Evolutionary conservation across 495 filamentous ascomycete species (phyloP), one percentile per base, ranked within the genome.

Genomic region (Aspergillus diversus): DNA sequence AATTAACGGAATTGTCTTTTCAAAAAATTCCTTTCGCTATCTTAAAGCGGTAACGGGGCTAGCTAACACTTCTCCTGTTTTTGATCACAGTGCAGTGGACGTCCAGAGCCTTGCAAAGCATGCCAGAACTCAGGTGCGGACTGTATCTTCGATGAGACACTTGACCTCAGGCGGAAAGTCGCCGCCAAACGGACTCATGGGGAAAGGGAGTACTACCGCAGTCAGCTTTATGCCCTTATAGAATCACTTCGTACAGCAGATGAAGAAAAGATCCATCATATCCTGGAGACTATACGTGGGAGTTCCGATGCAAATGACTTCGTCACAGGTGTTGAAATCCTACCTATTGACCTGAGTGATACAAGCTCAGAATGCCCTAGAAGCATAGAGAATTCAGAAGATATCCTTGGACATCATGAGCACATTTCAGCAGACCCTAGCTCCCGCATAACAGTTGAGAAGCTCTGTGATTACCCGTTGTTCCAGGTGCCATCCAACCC

Each of bases 111-210:
- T 13, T 81, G 78, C 60, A 76, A 72, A 55, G 72, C 78, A 56
- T 81, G 78, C 57, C 31, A 64, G 35, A 70, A 66, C 39, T 60
- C 68, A 21, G 65, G 69, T 37, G 66, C 63, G 31, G 65, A 77
- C 27, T 81, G 78, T 49, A 63, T 70, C 31, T 81, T 81, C 62
- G 77, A 81, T 65, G 73, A 74, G 54, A 72, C 62, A 7, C 71
- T 72, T 21, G 78, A 81, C 51, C 61, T 78, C 35, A 66, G 78
- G 42, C 76, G 78, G 43, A 80, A 79, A 65, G 70, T 80, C 13
- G 76, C 74, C 52, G 71, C 73, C 7, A 75, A 75, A 59, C 72
- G 71, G 27, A 76, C 75, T 11, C 71, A 74, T 15, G 66, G 68
- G 16, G 78, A 81, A 46, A 62, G 77, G 37, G 65, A 73, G 54